A percentile compares a stretch with the other conserved stretches of the same genome.
phyloP scores from a whole-genome alignment of 768 basidiomycete genomes.

The Postia placenta region DNA sequence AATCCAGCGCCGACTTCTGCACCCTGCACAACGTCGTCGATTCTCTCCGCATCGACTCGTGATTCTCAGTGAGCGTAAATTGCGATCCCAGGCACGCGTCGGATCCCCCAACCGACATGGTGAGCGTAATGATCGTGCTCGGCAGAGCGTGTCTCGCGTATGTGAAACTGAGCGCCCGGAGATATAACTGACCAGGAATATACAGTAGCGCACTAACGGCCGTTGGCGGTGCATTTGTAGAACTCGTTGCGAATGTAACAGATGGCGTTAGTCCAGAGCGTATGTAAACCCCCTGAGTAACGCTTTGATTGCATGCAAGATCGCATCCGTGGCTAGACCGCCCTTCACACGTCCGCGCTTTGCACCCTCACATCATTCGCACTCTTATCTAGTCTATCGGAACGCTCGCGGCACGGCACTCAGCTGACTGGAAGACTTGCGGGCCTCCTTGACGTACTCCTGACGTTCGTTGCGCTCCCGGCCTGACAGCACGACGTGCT shows the following conservation, averaged over 20 bases:
- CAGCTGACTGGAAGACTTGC: neutral
- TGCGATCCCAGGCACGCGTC: neutral
- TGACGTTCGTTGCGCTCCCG: constrained; percentile 8
- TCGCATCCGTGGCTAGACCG: constrained; percentile 9
- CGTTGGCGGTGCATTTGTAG: neutral
- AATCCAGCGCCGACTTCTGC: neutral
- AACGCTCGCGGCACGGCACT: constrained; percentile 8
- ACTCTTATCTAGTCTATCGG: constrained; percentile 17
- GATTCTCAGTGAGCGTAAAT: neutral
- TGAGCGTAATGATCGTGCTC: too few species aligned
- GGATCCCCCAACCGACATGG: too few species aligned
- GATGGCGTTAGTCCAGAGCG: constrained; percentile 3
- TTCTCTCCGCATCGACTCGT: neutral
- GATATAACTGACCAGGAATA: neutral
- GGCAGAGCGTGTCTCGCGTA: too few species aligned
- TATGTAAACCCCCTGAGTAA: constrained; percentile 5
- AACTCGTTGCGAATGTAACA: constrained; percentile 9
- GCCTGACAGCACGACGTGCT: neutral
- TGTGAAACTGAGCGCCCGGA: neutral
- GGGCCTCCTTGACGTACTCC: constrained; percentile 15
- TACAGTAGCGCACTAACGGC: neutral
- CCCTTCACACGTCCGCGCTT: constrained; percentile 13
- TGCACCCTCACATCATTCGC: constrained; percentile 18
- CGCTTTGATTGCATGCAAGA: constrained; percentile 9
- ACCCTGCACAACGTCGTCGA: neutral